These are phyloP conservation scores for Wallacemonas sp. DNA, from an alignment of 208 protist genomes.

Conservation along the genomic window DNA sequence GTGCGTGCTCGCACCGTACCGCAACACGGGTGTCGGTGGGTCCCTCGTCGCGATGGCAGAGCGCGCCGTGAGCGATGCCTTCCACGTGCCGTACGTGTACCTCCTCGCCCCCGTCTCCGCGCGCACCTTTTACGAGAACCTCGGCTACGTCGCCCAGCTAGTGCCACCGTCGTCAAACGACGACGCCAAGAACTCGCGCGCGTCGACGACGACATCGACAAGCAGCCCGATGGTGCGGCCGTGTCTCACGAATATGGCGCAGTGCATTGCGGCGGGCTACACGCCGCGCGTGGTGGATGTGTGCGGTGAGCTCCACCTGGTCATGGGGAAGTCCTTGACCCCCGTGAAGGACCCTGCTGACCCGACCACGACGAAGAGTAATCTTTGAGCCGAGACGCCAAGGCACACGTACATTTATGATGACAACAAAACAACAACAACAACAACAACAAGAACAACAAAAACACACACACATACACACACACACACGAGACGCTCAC, in stretches of 20 bases:
- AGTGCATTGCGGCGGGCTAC: constrained; percentile 4
- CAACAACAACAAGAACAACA: background rate
- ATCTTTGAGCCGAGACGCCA: background rate
- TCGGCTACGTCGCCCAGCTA: constrained; percentile 34
- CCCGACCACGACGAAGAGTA: background rate
- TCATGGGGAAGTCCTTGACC: constrained; percentile 37
- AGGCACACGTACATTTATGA: no score
- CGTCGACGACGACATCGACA: no score
- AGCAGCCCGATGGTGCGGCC: background rate
- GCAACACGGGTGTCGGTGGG: constrained; percentile 30
- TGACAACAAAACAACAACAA: background rate
- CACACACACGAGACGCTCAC: background rate
- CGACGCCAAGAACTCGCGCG: no score
- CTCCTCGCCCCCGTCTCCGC: constrained; percentile 30
- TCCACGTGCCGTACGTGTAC: constrained; percentile 37
- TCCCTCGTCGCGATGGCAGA: constrained; percentile 43
- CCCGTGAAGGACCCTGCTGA: background rate
- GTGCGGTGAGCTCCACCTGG: background rate
- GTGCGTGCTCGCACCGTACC: constrained; percentile 36
- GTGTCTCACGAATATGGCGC: background rate
- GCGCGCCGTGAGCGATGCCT: constrained; percentile 32
- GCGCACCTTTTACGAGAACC: constrained; percentile 37
- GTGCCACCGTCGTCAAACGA: constrained; percentile 11
- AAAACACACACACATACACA: constrained; percentile 4
- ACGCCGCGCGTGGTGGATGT: background rate